A percentile compares a stretch with the other conserved stretches of the same genome.
phyloP scores from a whole-genome alignment of 2,329 filamentous ascomycete genomes.

The Diaporthe longicolla region DNA sequence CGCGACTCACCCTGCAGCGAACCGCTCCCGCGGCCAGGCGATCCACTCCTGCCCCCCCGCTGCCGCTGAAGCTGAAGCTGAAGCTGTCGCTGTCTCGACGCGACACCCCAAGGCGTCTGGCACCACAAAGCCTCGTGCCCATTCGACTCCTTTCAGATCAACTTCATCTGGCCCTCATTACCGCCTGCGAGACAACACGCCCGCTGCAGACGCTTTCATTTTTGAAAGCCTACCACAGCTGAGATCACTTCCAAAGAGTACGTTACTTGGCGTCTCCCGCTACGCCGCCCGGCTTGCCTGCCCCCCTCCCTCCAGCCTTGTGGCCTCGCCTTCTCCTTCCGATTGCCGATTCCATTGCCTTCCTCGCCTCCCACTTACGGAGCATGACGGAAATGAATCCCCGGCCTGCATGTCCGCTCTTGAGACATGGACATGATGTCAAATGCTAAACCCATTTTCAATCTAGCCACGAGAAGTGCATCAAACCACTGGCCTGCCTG shows the following conservation, averaged over 20 bases:
- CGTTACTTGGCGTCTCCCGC: slow-evolving; percentile 15
- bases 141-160: slow-evolving; percentile 1
- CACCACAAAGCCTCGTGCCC: slow-evolving; percentile 29
- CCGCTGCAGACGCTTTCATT: slow-evolving; percentile 42
- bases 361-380: not conserved
- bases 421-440: not conserved
- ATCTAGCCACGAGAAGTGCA: slow-evolving; percentile 42
- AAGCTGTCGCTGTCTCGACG: slow-evolving; percentile 43
- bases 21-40: slow-evolving; percentile 35
- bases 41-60: slow-evolving; percentile 41
- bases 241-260: slow-evolving; percentile 45
- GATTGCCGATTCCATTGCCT: slow-evolving; percentile 25
- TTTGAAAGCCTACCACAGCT: slow-evolving; percentile 41
- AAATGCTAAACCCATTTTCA: slow-evolving; percentile 20
- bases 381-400: too few relatives aligned
- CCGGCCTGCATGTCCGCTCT: not conserved
- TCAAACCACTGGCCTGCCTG: slow-evolving; percentile 43
- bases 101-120: slow-evolving; percentile 34
- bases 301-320: slow-evolving; percentile 16
- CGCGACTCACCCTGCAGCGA: slow-evolving; percentile 38
- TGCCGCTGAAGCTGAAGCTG: slow-evolving; percentile 39
- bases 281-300: slow-evolving; percentile 17
- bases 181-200: slow-evolving; percentile 34
- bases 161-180: slow-evolving; percentile 17
- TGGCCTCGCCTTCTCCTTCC: slow-evolving; percentile 26